Evolutionary conservation across 306 rosid genomes (phyloP), one percentile per base, ranked within the genome.

Genomic region (Quercus parvula): DNA sequence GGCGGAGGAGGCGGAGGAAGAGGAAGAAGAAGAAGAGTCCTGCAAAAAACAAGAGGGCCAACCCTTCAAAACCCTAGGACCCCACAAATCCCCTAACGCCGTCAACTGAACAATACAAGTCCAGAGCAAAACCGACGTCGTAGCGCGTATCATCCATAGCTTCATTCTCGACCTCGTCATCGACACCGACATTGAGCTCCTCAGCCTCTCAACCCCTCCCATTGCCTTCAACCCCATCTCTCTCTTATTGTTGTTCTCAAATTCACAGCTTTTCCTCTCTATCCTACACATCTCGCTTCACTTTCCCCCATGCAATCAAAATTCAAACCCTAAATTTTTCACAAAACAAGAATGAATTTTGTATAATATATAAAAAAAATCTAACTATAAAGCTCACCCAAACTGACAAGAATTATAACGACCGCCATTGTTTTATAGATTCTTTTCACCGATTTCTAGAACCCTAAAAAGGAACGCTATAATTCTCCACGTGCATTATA

Each of bases 41-140:
- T 86, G 91, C 49, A 92, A 80, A 68, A 95, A 95, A 77, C 98
- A 95, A 35, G 99, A 91, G 70, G 99, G 99, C 99, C 99, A 95
- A 6, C 99, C 99, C 71, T 93, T 95, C 90, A 95, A 89, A 81
- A 90, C 97, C 87, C 98, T 88, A 5, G 99, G 99, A 30, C 96
- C 96, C 99, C 99, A 95, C 82, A 89, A 80, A 79, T 95, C 96
- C 27, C 99, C 98, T 54, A 95, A 75, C 8, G 98, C 90, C 62
- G 94, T 95, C 73, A 95, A 86, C 87, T 95, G 99, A 52, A 95
- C 97, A 33, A 95, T 28, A 67, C 99, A 92, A 28, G 99, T 95
- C 99, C 98, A 95, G 15, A 94, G 80, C 86, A 94, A 76, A 71
- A 94, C 85, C 84, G 99, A 90, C 46, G 95, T 85, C n/a, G 93